Evolutionary conservation across 768 basidiomycete species (phyloP), one percentile per base, ranked within the genome.

Genomic region (Leucosporidium scottii): DNA sequence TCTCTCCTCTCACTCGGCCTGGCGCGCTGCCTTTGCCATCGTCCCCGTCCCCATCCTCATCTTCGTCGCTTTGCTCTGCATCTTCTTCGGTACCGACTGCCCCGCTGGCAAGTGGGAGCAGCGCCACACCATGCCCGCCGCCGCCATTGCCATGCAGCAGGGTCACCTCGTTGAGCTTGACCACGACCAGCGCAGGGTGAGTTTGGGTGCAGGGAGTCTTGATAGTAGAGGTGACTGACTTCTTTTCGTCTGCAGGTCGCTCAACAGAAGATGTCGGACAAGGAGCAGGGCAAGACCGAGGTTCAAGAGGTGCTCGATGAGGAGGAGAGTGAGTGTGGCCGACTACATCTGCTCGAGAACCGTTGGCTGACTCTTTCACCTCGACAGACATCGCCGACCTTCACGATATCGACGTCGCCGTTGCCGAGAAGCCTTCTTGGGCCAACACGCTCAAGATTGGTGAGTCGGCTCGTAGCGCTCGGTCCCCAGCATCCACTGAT

Each of bases 1-100:
- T n/a, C 60, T 74, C 2, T 66, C 67, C 15, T 13, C 44, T 23
- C 80, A 82, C 67, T 68, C 78, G 0, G 82, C 85, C 9, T 86
- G 85, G 85, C 77, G 85, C 60, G 82, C 79, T 4, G 77, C 84
- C 2, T 86, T 85, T 70, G 84, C 78, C 3, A 78, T 84, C 51
- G 82, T 85, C n/a, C 84, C 85, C 3, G 82, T 83, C 0, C 85
- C 85, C 1, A 76, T 82, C 47, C 78, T 86, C 4, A 75, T 85
- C 61, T 54, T 78, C 27, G 79, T 81, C 13, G 84, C 84, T 8
- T 60, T 69, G 4, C 54, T 81, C 15, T 79, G 76, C 25, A 66
- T 85, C 25, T 61, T 82, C 20, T 82, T 82, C 63, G 84, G 84
- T 2, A 80, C 80, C 57, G 84, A 85, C 71, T 82, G 84, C 57